Conservation (phyloP, 2,329 filamentous ascomycete species). For the Xylaria sp. region DNA sequence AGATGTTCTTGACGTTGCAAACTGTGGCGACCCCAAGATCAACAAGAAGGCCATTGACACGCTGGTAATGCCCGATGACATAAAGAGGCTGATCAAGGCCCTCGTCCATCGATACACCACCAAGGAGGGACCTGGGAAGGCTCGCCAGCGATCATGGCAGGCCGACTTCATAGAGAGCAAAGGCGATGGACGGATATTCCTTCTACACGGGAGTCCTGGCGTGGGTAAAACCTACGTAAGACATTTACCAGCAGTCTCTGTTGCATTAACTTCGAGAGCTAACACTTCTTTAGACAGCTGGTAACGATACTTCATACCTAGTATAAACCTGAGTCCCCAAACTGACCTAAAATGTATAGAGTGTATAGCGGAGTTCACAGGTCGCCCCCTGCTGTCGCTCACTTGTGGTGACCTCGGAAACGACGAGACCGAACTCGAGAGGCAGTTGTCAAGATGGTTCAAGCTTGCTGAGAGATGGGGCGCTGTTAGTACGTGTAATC, state of each 20-base stretch:
- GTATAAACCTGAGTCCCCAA: constrained; percentile 5
- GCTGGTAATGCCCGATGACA: constrained; percentile 15
- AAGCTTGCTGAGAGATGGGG: constrained; percentile 17
- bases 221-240: constrained; percentile 29
- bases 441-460: constrained; percentile 11
- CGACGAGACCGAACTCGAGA: constrained; percentile 7
- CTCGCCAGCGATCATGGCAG: constrained; percentile 7
- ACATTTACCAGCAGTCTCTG: neutral
- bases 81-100: constrained; percentile 18
- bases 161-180: constrained; percentile 31
- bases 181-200: constrained; percentile 29
- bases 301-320: neutral
- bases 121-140: neutral
- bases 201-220: constrained; percentile 31
- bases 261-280: neutral
- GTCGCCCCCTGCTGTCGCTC: constrained; percentile 29
- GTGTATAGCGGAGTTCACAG: constrained; percentile 27
- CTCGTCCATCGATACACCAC: constrained; percentile 14
- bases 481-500: neutral
- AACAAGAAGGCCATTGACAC: constrained; percentile 12
- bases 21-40: constrained; percentile 4
- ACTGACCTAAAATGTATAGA: constrained; percentile 23
- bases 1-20: constrained; percentile 7
- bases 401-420: constrained; percentile 22
- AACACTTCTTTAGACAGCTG: neutral